Conservation (phyloP, 805 yeast genomes). For the Lachancea quebecensis region DNA sequence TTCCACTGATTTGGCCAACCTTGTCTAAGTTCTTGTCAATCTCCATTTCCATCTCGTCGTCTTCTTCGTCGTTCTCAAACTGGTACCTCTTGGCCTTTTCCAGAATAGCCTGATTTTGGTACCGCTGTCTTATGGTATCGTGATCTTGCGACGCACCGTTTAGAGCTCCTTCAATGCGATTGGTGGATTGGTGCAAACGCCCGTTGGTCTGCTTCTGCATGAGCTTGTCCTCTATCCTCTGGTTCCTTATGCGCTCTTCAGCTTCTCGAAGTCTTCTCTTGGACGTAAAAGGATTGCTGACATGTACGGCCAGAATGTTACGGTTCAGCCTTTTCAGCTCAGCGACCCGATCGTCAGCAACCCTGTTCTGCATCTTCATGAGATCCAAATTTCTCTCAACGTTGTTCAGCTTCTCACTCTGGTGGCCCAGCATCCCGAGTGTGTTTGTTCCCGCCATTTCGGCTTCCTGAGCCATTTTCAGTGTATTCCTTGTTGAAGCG, state of each 20-base stretch:
- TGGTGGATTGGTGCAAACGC: conserved; percentile 57
- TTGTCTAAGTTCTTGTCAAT: conserved; percentile 77
- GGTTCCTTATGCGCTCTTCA: conserved; percentile 60
- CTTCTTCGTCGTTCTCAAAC: conserved; percentile 87
- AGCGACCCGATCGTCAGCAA: conserved; percentile 75
- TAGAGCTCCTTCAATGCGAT: conserved; percentile 59
- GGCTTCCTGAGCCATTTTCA: conserved; percentile 64
- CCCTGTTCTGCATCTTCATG: conserved; percentile 72
- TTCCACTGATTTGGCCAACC: conserved; percentile 58
- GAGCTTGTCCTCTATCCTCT: conserved; percentile 55
- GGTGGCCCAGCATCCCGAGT: conserved; percentile 88
- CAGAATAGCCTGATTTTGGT: conserved; percentile 33
- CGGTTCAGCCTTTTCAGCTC: conserved; percentile 76
- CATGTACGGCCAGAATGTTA: conserved; percentile 71
- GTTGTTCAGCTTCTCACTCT: conserved; percentile 74
- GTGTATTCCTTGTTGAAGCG: conserved; percentile 76
- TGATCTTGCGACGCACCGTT: conserved; percentile 30
- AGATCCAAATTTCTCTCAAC: conserved; percentile 71
- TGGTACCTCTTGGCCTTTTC: conserved; percentile 62
- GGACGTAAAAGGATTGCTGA: conserved; percentile 83
- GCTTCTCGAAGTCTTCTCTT: conserved; percentile 65
- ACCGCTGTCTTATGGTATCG: conserved; percentile 32
- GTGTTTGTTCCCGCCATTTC: conserved; percentile 74
- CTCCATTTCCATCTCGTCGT: conserved; percentile 86
- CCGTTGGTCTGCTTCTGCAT: conserved; percentile 54